Evolutionary conservation across 257 asterid species (phyloP).

Genomic region (Henckelia pumila): DNA sequence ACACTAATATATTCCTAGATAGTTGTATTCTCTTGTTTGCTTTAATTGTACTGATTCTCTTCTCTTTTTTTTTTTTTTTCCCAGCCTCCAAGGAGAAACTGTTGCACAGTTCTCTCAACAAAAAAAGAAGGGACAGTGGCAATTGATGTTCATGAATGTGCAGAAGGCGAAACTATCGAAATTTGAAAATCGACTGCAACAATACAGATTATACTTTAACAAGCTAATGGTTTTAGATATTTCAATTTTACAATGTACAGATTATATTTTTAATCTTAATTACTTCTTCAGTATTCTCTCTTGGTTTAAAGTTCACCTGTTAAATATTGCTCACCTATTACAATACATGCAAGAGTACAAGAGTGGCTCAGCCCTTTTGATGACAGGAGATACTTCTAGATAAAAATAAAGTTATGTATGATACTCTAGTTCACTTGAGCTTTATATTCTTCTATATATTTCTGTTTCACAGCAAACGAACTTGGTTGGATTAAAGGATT

Average conservation of each 20-base stretch:
- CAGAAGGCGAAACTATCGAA: conserved; percentile 32
- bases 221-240: no score
- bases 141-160: conserved; percentile 43
- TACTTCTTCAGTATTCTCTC: neutral
- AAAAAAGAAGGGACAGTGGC: conserved; percentile 30
- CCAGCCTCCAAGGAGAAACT: conserved; percentile 47
- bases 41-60: neutral
- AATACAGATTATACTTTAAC: no score
- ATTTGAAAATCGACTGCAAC: neutral
- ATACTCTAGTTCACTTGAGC: no score
- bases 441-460: no score
- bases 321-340: no score
- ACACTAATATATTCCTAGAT: neutral
- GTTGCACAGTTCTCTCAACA: conserved; percentile 44
- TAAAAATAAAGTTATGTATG: no score
- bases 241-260: no score
- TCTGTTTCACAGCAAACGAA: neutral
- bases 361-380: neutral
- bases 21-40: neutral
- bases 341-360: neutral
- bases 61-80: neutral
- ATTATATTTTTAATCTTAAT: no score
- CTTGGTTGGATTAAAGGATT: neutral
- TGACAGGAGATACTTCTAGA: neutral
- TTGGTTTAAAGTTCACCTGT: no score